Percentiles rank a stretch among this genome's conserved stretches.
phyloP scores from a whole-genome alignment of 257 asterid species.

The Eucommia ulmoides region DNA sequence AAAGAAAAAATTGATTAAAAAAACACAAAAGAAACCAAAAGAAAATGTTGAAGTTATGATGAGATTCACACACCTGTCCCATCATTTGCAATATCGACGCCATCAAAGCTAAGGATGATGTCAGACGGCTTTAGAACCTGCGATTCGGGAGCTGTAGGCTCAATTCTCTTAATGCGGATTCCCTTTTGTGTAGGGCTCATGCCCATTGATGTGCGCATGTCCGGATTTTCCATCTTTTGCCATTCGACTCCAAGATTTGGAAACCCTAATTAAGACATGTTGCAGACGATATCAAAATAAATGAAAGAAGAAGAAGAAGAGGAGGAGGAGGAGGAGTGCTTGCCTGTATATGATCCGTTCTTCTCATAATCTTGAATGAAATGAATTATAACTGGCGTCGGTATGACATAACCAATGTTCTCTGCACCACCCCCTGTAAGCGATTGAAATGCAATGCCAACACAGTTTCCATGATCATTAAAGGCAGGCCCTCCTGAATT shows the following conservation, averaged over 20 bases:
- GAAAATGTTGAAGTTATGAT: too few species aligned
- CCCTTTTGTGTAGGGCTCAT: constrained; percentile 94
- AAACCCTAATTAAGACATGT: constrained; percentile 54
- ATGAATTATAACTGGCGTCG: constrained; percentile 93
- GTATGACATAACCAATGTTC: constrained; percentile 95
- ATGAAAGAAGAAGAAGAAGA: too few species aligned
- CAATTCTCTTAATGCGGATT: constrained; percentile 74
- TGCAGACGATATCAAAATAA: constrained; percentile 2
- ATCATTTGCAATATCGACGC: constrained; percentile 83
- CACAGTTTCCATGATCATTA: constrained; percentile 74
- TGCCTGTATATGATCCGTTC: constrained; percentile 80
- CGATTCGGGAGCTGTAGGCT: constrained; percentile 85
- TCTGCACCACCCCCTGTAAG: constrained; percentile 89
- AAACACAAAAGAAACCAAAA: too few species aligned
- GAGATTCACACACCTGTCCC: constrained; percentile 98
- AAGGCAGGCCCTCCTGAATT: constrained; percentile 98
- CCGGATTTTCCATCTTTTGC: constrained; percentile 99
- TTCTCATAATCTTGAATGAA: constrained; percentile 82
- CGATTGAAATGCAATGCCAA: constrained; percentile 92
- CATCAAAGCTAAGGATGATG: constrained; percentile 78
- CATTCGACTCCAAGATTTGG: constrained; percentile 90
- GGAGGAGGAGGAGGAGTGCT: too few species aligned
- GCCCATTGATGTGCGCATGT: constrained; percentile 73
- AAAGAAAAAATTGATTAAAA: too few species aligned
- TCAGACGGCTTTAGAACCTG: constrained; percentile 72